Conservation (phyloP, 495 filamentous ascomycete species). For the Trichocladium antarcticum region DNA sequence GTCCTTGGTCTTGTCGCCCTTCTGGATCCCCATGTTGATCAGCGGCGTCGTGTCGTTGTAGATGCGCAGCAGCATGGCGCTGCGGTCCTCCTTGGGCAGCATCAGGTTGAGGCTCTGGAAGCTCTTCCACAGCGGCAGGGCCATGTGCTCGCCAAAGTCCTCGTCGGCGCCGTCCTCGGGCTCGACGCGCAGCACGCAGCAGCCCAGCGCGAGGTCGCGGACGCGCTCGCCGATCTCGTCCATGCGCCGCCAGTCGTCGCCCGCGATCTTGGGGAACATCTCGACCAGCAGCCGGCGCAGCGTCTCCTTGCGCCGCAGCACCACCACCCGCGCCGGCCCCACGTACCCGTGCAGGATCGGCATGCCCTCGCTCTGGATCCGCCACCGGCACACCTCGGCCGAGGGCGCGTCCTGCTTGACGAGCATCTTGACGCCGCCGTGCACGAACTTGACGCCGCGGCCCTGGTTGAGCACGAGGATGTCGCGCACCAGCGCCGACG, state of each 20-base stretch:
- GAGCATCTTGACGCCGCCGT: slow-evolving; percentile 96
- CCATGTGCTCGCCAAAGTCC: slow-evolving; percentile 68
- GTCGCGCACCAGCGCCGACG: slow-evolving; percentile 66
- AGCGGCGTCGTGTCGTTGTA: slow-evolving; percentile 77
- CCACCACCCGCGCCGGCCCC: slow-evolving; percentile 63
- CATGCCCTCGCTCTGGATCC: slow-evolving; percentile 89
- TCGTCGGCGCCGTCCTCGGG: slow-evolving; percentile 50
- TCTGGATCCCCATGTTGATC: slow-evolving; percentile 45
- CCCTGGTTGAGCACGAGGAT: slow-evolving; percentile 78
- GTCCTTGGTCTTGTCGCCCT: slow-evolving; percentile 23
- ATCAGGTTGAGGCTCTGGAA: slow-evolving; percentile 83
- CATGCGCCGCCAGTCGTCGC: slow-evolving; percentile 57
- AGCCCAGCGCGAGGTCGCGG: slow-evolving; percentile 70
- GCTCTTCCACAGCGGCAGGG: slow-evolving; percentile 84
- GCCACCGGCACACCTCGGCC: slow-evolving; percentile 75
- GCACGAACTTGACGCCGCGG: slow-evolving; percentile 84
- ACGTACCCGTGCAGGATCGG: slow-evolving; percentile 80
- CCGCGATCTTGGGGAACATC: slow-evolving; percentile 80
- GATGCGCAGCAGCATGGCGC: slow-evolving; percentile 79
- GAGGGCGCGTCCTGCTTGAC: slow-evolving; percentile 91
- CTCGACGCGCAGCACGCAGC: slow-evolving; percentile 78
- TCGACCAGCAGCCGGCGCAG: slow-evolving; percentile 71
- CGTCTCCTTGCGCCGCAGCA: slow-evolving; percentile 61
- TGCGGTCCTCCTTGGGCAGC: slow-evolving; percentile 91
- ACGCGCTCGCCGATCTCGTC: slow-evolving; percentile 84